A percentile compares a stretch with the other conserved stretches of the same genome.
phyloP scores from a whole-genome alignment of 1,284 basidiomycete species.

The Ustilago nuda region DNA sequence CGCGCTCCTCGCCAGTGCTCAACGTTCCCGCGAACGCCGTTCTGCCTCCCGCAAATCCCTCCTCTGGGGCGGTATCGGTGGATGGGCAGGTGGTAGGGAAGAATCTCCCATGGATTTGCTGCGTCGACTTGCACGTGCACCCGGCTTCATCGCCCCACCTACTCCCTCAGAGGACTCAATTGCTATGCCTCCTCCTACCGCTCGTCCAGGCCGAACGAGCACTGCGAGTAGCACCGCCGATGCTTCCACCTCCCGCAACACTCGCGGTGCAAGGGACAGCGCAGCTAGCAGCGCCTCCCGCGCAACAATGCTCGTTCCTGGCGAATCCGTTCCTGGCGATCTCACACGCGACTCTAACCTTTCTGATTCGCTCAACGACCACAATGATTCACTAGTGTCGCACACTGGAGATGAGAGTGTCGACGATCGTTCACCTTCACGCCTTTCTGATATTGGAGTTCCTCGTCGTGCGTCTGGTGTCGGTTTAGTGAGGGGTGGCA shows the following conservation, averaged over 20 bases:
- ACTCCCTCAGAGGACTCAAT: slow-evolving; percentile 46
- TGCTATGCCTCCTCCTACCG: slow-evolving; percentile 40
- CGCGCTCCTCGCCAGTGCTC: slow-evolving; percentile 42
- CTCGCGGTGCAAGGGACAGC: slow-evolving; percentile 22
- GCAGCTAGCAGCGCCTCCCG: slow-evolving; percentile 23
- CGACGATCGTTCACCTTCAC: slow-evolving; percentile 24
- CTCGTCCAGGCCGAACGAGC: slow-evolving; percentile 20
- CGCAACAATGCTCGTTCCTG: slow-evolving; percentile 45
- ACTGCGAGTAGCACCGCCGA: slow-evolving; percentile 21
- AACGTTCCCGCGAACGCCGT: slow-evolving; percentile 34
- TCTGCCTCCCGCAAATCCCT: slow-evolving; percentile 33
- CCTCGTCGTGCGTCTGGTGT: slow-evolving; percentile 37
- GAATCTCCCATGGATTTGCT: slow-evolving; percentile 54
- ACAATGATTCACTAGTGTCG: neutral
- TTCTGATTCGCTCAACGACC: slow-evolving; percentile 26
- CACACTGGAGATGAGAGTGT: slow-evolving; percentile 25
- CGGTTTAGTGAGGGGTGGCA: slow-evolving; percentile 37
- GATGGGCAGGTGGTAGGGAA: slow-evolving; percentile 53
- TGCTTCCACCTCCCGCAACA: slow-evolving; percentile 16
- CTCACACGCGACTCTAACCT: slow-evolving; percentile 47
- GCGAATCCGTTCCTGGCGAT: slow-evolving; percentile 48
- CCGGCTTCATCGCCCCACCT: slow-evolving; percentile 39
- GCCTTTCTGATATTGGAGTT: slow-evolving; percentile 39
- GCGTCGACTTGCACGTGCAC: slow-evolving; percentile 43
- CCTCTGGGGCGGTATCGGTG: slow-evolving; percentile 49